phyloP scores from a whole-genome alignment of 2,329 filamentous ascomycete species.

The Cylindrodendrum hubeiense region DNA sequence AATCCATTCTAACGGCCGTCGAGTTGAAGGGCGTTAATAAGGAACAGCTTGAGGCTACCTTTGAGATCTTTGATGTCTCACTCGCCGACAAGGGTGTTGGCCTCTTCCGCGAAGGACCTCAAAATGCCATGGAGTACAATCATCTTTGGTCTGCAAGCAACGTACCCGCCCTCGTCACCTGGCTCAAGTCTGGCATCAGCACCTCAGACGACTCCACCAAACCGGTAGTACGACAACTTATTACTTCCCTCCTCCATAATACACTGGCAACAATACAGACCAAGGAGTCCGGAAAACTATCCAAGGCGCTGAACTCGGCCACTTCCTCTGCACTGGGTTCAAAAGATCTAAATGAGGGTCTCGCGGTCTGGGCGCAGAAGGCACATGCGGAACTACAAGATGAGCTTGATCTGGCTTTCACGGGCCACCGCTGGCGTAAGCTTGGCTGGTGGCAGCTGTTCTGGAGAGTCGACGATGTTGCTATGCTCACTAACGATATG shows the following conservation, averaged over 20 bases:
- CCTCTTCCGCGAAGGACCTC: constrained; percentile 76
- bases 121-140: constrained; percentile 79
- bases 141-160: constrained; percentile 80
- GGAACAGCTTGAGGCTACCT: constrained; percentile 54
- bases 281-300: constrained; percentile 58
- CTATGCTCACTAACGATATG: constrained; percentile 84
- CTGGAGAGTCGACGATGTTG: constrained; percentile 93
- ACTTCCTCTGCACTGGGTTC: constrained; percentile 52
- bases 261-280: constrained; percentile 63
- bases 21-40: constrained; percentile 63
- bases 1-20: constrained; percentile 67
- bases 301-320: constrained; percentile 47
- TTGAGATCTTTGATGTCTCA: constrained; percentile 73
- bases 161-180: constrained; percentile 72
- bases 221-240: constrained; percentile 73
- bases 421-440: constrained; percentile 81
- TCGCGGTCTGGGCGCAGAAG: constrained; percentile 80
- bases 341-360: constrained; percentile 65
- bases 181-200: constrained; percentile 68
- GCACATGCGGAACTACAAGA: constrained; percentile 88
- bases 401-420: constrained; percentile 82
- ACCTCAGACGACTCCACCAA: constrained; percentile 66
- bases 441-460: constrained; percentile 95
- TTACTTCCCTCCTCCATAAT: constrained; percentile 74
- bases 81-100: constrained; percentile 73